Evolutionary conservation across 306 rosid genomes (phyloP).

Genomic region (Cucumis melo): DNA sequence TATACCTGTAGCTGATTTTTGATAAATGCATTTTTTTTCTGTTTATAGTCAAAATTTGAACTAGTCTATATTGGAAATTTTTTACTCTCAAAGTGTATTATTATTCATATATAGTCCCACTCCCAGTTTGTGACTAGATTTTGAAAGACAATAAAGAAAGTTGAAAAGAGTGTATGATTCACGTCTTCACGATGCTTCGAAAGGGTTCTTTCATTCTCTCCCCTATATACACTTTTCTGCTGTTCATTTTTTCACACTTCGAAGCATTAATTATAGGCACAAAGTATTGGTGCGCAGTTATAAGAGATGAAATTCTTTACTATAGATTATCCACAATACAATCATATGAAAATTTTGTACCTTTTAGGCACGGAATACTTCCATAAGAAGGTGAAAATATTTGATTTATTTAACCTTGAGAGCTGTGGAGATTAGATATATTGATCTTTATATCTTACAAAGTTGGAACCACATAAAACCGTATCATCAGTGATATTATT

Average conservation of each 20-base stretch:
- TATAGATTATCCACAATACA: neutral
- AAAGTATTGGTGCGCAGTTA: neutral
- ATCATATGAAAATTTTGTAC: no score
- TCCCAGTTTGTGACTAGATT: slow-evolving; percentile 22
- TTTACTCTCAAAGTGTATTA: slow-evolving; percentile 21
- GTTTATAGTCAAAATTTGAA: neutral
- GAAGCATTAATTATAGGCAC: neutral
- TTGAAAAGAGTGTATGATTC: neutral
- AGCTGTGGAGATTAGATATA: no score
- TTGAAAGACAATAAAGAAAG: slow-evolving; percentile 35
- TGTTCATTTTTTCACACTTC: neutral
- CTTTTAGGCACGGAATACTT: no score
- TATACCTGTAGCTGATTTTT: slow-evolving; percentile 33
- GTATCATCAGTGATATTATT: no score
- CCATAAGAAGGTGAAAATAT: no score
- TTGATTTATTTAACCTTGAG: no score
- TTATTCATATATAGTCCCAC: slow-evolving; percentile 31
- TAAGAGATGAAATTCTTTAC: neutral
- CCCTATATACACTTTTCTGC: neutral
- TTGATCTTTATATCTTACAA: no score
- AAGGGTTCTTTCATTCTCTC: neutral
- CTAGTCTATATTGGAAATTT: slow-evolving; percentile 10
- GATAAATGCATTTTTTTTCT: slow-evolving; percentile 12
- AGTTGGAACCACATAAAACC: no score
- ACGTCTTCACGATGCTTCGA: neutral